Conservation (phyloP, 2,329 filamentous ascomycete species). For the Sporothrix schenckii region DNA sequence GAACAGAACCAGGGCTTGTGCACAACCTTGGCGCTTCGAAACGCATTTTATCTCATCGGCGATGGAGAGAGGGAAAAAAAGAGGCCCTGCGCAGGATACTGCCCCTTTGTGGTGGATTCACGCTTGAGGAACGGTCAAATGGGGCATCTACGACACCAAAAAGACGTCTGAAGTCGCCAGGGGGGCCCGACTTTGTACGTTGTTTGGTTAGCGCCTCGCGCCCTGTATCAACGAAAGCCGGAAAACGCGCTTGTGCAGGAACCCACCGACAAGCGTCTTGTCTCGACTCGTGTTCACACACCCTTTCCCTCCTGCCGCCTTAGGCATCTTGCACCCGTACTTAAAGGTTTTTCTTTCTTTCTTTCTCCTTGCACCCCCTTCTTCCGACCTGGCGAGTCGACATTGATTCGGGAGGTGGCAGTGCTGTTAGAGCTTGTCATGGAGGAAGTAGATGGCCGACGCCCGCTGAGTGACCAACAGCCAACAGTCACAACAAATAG, state of each 20-base stretch:
- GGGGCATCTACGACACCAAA: not conserved
- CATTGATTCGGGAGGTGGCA: slow-evolving; percentile 21
- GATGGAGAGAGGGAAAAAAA: slow-evolving; percentile 16
- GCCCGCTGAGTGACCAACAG: not conserved
- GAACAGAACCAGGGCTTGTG: slow-evolving; percentile 2
- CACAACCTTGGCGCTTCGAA: slow-evolving; percentile 14
- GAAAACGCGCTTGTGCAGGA: slow-evolving; percentile 34
- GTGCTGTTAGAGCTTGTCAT: slow-evolving; percentile 19
- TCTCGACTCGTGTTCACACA: slow-evolving; percentile 15
- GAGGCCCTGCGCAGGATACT: slow-evolving; percentile 4
- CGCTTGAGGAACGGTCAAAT: slow-evolving; percentile 4
- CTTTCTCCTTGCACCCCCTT: not conserved
- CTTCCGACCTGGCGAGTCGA: slow-evolving; percentile 17
- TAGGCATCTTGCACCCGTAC: not conserved
- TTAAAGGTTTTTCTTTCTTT: not conserved
- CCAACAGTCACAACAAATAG: not conserved
- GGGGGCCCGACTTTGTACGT: not conserved
- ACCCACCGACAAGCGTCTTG: slow-evolving; percentile 27
- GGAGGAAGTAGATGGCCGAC: not conserved
- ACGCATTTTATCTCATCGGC: slow-evolving; percentile 9
- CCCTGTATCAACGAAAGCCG: not conserved
- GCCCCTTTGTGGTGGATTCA: slow-evolving; percentile 3
- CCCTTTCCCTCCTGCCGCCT: slow-evolving; percentile 2
- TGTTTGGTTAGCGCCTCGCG: slow-evolving; percentile 1
- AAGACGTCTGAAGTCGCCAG: not conserved